Evolutionary conservation across 306 rosid genomes (phyloP), one percentile per base, ranked within the genome.

Genomic region (Glycyrrhiza uralensis): DNA sequence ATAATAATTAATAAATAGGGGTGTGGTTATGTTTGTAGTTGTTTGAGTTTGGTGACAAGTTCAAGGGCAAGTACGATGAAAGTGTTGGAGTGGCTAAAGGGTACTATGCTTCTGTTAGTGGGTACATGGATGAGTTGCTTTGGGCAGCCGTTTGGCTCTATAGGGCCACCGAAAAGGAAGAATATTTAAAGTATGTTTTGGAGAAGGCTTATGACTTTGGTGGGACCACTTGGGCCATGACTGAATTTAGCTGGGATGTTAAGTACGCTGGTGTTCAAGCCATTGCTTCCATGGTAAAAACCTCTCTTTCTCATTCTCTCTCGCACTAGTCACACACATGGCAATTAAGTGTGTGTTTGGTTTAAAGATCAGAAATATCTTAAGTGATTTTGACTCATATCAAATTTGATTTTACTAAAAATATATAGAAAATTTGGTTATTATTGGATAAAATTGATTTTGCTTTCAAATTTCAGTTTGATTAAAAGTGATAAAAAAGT

Each of bases 121-220:
- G 98, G 1, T 92, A 89, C 85, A 83, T 7, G 92, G 98, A 92
- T 59, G 98, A 92, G 90, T 81, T 92, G 35, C 55, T 92, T 1
- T 92, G 97, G 97, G 97, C 89, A 73, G 90, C 97, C 10, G 17
- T 85, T 45, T 92, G 97, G 97, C 70, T 92, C 0, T 86, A 87
- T 70, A 87, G 30, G 57, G 94, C 96, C 72, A 89, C 94, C 0
- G 9, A 79, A 22, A 83, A 75, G 18, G 87, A 89, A 0, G 56
- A 78, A 7, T 92, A 89, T 78, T 81, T 89, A 14, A 71, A 62
- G 0, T 92, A 92, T 52, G 78, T 67, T 55, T 22, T 87, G 65
- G 75, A 88, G 9, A 92, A 87, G 4, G 92, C 78, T 55, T 0
- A 71, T 64, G 61, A 57, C 75, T 88, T 88, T 82, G 96, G 96